Evolutionary conservation across 371 early-diverging fungal genomes (phyloP).

Genomic region (Mortierella sp.): DNA sequence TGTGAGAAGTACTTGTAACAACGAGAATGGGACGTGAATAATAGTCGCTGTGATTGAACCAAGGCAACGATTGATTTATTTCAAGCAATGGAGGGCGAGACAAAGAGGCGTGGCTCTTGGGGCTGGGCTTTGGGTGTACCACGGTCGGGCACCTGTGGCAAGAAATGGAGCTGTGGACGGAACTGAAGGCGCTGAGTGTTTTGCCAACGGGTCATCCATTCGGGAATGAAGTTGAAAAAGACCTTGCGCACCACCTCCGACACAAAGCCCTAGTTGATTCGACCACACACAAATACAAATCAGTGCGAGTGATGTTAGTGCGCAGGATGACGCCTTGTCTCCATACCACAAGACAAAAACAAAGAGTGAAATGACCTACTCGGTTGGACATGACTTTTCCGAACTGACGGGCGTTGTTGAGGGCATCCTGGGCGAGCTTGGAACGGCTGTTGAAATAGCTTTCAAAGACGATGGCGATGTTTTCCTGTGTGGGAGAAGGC

Average conservation of each 20-base stretch:
- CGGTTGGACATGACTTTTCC: constrained; percentile 54
- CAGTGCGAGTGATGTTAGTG: neutral
- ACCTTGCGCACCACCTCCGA: constrained; percentile 40
- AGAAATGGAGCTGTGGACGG: constrained; percentile 52
- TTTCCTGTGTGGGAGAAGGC: constrained; percentile 28
- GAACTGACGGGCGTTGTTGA: constrained; percentile 48
- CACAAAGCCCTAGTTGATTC: constrained; percentile 27
- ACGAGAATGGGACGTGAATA: neutral
- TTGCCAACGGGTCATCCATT: constrained; percentile 41
- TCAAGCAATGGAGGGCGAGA: neutral
- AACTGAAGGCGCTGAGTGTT: constrained; percentile 43
- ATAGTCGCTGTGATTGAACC: neutral
- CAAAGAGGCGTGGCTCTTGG: constrained; percentile 41
- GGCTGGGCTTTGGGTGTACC: constrained; percentile 44
- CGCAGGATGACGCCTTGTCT: too few species aligned
- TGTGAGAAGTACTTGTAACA: neutral
- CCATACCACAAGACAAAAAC: neutral
- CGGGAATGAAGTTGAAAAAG: constrained; percentile 51
- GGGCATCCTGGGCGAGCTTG: constrained; percentile 40
- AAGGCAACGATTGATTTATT: neutral
- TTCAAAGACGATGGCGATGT: constrained; percentile 43
- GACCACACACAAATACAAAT: neutral
- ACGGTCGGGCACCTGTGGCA: constrained; percentile 49
- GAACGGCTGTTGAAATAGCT: constrained; percentile 39
- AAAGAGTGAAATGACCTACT: constrained; percentile 17